Conservation (phyloP, 1,284 basidiomycete species). For the Moesziomyces sp. region DNA sequence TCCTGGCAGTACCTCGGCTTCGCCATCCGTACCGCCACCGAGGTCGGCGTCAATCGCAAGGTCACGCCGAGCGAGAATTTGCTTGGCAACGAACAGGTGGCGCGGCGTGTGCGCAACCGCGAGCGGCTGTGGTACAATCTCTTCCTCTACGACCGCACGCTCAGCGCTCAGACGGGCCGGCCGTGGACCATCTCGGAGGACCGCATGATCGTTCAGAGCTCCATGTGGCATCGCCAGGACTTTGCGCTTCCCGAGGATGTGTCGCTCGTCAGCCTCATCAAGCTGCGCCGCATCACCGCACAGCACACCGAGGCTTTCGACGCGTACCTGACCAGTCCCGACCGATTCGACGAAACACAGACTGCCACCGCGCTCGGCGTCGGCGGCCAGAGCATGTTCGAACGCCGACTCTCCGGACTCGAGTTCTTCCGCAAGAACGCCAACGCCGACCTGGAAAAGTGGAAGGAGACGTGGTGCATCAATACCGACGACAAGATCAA, state of each 20-base stretch:
- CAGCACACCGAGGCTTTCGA: conserved; percentile 53
- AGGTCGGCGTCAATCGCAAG: conserved; percentile 57
- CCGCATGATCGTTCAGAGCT: conserved; percentile 49
- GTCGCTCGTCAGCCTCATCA: conserved; percentile 54
- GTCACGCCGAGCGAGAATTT: conserved; percentile 47
- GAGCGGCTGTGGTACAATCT: conserved; percentile 57
- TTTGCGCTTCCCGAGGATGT: conserved; percentile 58
- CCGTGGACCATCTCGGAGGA: conserved; percentile 58
- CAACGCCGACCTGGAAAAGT: conserved; percentile 54
- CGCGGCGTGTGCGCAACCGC: conserved; percentile 53
- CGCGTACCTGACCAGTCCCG: conserved; percentile 41
- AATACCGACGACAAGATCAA: conserved; percentile 52
- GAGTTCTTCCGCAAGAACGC: conserved; percentile 55
- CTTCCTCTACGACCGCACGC: conserved; percentile 57
- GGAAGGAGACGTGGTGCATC: conserved; percentile 60
- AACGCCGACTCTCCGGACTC: conserved; percentile 44
- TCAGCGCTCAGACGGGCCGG: conserved; percentile 57
- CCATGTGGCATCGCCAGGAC: conserved; percentile 58
- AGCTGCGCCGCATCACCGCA: conserved; percentile 52
- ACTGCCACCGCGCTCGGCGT: conserved; percentile 41
- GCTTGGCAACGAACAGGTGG: conserved; percentile 55
- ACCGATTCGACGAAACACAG: conserved; percentile 46
- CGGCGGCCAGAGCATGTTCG: conserved; percentile 46
- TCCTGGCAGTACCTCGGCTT: conserved; percentile 63
- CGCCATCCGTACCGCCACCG: conserved; percentile 60